phyloP scores from a whole-genome alignment of 176 grass and related monocot species.

The Ampelocalamus luodianensis region DNA sequence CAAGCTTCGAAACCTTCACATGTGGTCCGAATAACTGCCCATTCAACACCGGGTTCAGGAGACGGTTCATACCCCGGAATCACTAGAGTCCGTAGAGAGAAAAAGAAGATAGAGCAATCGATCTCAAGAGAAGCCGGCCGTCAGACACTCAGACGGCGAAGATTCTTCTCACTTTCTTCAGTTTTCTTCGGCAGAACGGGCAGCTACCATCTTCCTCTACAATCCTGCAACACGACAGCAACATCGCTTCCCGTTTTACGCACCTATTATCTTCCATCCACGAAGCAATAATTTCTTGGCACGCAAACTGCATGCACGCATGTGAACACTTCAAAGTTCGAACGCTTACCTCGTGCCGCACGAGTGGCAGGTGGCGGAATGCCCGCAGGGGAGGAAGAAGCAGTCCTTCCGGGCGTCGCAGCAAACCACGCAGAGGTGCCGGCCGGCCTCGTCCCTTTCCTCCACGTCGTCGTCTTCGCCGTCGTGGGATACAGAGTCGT shows the following conservation, averaged over 20 bases:
- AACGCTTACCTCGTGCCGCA: constrained; percentile 61
- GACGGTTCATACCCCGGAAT: background rate
- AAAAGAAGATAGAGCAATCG: background rate
- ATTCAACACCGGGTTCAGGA: background rate
- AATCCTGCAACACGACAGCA: constrained; percentile 55
- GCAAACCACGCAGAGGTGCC: constrained; percentile 55
- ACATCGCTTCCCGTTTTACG: background rate
- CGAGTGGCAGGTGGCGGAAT: constrained; percentile 65
- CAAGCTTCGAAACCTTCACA: too few relatives aligned
- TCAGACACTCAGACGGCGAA: constrained; percentile 55
- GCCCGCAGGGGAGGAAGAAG: constrained; percentile 82
- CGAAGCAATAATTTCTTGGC: background rate
- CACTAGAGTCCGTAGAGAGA: background rate
- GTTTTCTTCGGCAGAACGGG: constrained; percentile 70
- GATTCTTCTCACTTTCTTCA: constrained; percentile 83
- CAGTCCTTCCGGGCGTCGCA: constrained; percentile 64
- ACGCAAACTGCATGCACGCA: background rate
- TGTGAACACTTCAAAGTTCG: background rate
- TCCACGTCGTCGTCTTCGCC: constrained; percentile 54
- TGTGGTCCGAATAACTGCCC: background rate
- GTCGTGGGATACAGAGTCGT: constrained; percentile 76
- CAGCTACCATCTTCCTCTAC: constrained; percentile 58
- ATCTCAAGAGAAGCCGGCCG: background rate
- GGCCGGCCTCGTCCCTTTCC: constrained; percentile 24
- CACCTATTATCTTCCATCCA: background rate